Base-by-base conservation (phyloP, 2,329 filamentous ascomycete species). In the Penicillium sp. region DNA sequence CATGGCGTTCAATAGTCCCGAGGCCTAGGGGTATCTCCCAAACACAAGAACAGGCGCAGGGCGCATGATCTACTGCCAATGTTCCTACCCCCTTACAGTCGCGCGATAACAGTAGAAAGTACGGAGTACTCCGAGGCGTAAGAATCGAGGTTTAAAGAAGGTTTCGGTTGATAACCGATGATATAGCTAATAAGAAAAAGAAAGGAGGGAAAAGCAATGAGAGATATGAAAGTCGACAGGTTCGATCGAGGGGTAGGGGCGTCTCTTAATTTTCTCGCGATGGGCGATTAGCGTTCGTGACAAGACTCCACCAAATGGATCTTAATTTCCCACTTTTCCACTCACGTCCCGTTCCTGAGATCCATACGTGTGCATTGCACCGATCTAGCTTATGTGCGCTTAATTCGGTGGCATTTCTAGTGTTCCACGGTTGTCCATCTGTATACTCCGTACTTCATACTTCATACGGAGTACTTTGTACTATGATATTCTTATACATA, bases 1-100 rank as follows among this genome's bases (percentile, higher is more conserved):
- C 70, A 73, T 72, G 53, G 64, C 60, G 62, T 64, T 59, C 64
- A 68, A 66, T 60, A 66, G 55, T 62, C 24, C 24, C 24, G 24
- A 27, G 24, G 24, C 8, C 48, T 47, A 38, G 48, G 40, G 52
- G 44, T 24, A 40, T 29, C 36, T 22, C 31, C 32, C 43, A 48
- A 41, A 55, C 39, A 54, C 39, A 50, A 31, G 50, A 63, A 59
- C 48, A 59, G 54, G 66, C 66, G 63, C 65, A 61, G 58, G 58
- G 54, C 63, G 64, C 68, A 71, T 71, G 65, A 65, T 71, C 63
- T 58, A 55, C 54, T 50, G 49, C 27, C 42, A 40, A 53, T 54
- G 46, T 48, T 45, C 50, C 50, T 53, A 41, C 56, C 61, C 61
- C 61, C 59, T 62, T 63, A 59, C 60, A 42, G 53, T 40, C 41